Base-by-base conservation (phyloP, 345 rosid species). In the Syzygium jambos region DNA sequence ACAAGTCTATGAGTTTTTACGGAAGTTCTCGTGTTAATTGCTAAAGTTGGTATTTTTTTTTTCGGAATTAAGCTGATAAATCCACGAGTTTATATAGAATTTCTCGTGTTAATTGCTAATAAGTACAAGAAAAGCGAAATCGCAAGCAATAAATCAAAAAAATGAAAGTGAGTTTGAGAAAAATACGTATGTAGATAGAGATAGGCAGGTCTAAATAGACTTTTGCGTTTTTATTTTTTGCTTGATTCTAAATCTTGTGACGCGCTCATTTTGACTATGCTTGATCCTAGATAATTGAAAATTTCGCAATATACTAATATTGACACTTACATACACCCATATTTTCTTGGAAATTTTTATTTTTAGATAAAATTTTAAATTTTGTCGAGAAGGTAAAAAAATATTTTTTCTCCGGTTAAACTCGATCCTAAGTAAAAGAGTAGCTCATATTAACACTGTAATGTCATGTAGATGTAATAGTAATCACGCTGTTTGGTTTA, bases 351-450 rank as follows among this genome's bases (percentile, higher is more conserved):
- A 8, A 16, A 30, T 30, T 7, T 65, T 65, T 65, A 8, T 15
- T 65, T 9, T 9, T 65, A 12, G 78, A 30, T 4, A 16, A 65
- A 7, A 65, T 7, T 15, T 65, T 29, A 30, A 65, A 7, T 65
- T 29, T 15, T 29, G 22, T 65, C 23, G 1, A 29, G 43, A 65
- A 16, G 11, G 57, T 7, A 54, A 19, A 54, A 19, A 22, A 59
- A 0, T 11, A 9, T 29, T 30, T 12, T 15, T 14, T 2, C 29
- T 12, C 0, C 2, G 3, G 15, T 16, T 65, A 2, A 30, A 9
- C 22, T 30, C 16, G 30, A 65, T 30, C 16, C 22, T 65, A 65
- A 30, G 43, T 29, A 15, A 43, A 65, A 65, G 41, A 65, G 78
- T 29, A 30, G 78, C 78, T 30, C 19, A 5, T 16, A 30, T 65